Conservation (phyloP, 768 basidiomycete species). For the Sporobolomyces pararoseus region DNA sequence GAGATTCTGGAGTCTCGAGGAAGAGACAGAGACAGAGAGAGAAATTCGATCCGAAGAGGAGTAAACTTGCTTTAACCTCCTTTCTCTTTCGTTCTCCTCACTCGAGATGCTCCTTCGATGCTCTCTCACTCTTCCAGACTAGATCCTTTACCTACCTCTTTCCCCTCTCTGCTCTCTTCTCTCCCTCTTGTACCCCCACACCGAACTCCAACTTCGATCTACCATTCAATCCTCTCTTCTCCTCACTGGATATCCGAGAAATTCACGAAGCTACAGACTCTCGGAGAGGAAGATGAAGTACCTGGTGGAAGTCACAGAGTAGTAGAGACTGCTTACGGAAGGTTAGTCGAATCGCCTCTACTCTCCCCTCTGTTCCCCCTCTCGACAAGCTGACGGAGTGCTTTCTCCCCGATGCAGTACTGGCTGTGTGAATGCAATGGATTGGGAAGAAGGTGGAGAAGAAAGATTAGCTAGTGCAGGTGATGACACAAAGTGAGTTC, state of each 20-base stretch:
- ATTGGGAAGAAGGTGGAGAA: constrained; percentile 17
- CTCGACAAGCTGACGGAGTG: background rate
- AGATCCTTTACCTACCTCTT: constrained; percentile 9
- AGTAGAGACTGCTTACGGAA: constrained; percentile 6
- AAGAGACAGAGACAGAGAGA: background rate
- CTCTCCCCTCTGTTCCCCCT: background rate
- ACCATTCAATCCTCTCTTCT: background rate
- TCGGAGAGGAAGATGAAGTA: constrained; percentile 2
- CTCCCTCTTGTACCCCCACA: background rate
- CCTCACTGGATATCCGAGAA: background rate
- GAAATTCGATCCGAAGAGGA: background rate
- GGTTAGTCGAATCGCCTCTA: background rate
- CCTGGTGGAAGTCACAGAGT: constrained; percentile 18
- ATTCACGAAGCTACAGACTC: background rate
- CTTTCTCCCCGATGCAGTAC: background rate
- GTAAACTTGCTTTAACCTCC: too few species aligned
- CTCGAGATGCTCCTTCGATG: background rate
- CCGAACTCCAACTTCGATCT: background rate
- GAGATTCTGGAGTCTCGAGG: too few species aligned
- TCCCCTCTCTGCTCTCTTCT: background rate
- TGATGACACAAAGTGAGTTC: constrained; percentile 38
- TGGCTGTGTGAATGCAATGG: constrained; percentile 33
- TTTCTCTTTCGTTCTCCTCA: background rate
- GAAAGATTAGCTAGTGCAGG: constrained; percentile 26
- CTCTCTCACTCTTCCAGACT: background rate